These are phyloP conservation scores for Capronia epimyces DNA, from an alignment of 2,329 filamentous ascomycete species.

Conservation along the genomic window DNA sequence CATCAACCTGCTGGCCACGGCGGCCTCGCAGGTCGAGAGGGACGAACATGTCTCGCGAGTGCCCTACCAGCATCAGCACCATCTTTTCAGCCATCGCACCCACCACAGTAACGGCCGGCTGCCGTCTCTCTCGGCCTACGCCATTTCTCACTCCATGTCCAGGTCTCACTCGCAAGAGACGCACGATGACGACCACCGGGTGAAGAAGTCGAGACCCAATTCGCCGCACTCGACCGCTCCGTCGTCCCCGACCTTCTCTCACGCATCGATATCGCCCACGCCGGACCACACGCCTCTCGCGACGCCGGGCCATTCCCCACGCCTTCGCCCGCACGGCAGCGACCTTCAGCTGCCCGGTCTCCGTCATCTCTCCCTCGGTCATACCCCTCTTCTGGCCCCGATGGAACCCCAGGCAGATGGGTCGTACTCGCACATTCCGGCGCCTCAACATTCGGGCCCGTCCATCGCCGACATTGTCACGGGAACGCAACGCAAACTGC, in stretches of 20 bases:
- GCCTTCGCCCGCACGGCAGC: conserved; percentile 69
- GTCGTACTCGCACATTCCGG: conserved; percentile 51
- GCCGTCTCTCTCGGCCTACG: conserved; percentile 71
- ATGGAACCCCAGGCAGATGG: conserved; percentile 63
- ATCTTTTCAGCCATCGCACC: conserved; percentile 45
- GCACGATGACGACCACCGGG: conserved; percentile 65
- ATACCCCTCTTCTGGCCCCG: conserved; percentile 62
- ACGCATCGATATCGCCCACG: conserved; percentile 90
- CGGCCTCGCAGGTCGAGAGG: conserved; percentile 62
- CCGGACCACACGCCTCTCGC: conserved; percentile 98
- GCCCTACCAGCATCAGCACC: conserved; percentile 44
- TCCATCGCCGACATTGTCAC: conserved; percentile 93
- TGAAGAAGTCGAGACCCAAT: conserved; percentile 86
- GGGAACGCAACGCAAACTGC: conserved; percentile 81
- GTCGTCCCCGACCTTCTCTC: conserved; percentile 91
- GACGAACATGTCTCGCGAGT: conserved; percentile 46
- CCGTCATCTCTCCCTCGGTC: conserved; percentile 63
- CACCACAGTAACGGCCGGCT: conserved; percentile 54
- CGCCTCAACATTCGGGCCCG: conserved; percentile 58
- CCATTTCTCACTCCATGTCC: conserved; percentile 76
- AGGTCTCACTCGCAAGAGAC: conserved; percentile 61
- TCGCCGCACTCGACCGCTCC: conserved; percentile 94
- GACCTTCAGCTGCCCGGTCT: conserved; percentile 82
- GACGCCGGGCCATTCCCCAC: conserved; percentile 89
- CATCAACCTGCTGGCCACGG: conserved; percentile 65